Evolutionary conservation across 192 early-diverging fungal species (phyloP).

Genomic region (Backusella tuberculispora): DNA sequence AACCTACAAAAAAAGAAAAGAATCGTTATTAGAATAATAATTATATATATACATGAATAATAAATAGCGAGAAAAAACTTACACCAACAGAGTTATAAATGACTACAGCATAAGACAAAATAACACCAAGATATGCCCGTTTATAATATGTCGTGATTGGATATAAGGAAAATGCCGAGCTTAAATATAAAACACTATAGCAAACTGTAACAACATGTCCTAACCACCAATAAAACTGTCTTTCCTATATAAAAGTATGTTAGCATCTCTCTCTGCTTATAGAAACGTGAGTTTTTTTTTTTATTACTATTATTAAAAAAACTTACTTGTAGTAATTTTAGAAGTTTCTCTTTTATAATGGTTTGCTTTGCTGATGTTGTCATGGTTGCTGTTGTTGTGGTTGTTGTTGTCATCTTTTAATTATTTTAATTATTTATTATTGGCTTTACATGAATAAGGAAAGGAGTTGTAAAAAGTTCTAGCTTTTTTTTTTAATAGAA

Average conservation of each 20-base stretch:
- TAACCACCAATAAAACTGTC: constrained; percentile 57
- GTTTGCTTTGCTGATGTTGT: not conserved
- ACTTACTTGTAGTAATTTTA: not conserved
- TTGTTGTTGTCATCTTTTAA: not conserved
- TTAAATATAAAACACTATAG: constrained; percentile 42
- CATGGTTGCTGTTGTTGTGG: not conserved
- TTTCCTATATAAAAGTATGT: constrained; percentile 33
- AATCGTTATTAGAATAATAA: not conserved
- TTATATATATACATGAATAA: not conserved
- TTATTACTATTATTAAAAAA: constrained; percentile 12
- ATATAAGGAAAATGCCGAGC: constrained; percentile 46
- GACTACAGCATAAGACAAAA: constrained; percentile 74
- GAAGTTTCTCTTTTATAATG: not conserved
- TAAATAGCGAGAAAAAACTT: constrained; percentile 33
- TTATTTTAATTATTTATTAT: too few relatives aligned
- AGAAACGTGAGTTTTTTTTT: not conserved
- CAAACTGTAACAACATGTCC: constrained; percentile 49
- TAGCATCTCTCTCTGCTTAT: too few relatives aligned
- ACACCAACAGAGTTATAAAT: constrained; percentile 77
- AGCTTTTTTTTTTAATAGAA: not conserved
- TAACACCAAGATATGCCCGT: constrained; percentile 68
- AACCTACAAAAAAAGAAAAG: not conserved
- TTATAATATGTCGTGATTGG: constrained; percentile 49
- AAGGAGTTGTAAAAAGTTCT: not conserved
- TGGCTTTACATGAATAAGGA: constrained; percentile 16